Base-by-base conservation (phyloP, 73 alveolate genomes). In the Urostyla sp. region DNA sequence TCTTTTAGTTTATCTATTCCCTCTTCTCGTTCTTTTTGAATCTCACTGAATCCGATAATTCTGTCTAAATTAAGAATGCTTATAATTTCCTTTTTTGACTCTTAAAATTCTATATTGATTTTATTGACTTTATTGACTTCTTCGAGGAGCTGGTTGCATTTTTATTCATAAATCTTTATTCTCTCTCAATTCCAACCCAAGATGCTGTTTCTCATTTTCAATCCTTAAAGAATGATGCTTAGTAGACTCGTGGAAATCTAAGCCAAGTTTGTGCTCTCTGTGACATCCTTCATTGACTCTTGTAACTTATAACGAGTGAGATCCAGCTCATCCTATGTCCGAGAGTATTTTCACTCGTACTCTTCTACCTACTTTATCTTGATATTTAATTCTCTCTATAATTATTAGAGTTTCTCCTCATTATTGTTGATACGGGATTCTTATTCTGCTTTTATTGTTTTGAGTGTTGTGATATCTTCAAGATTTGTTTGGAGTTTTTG, bases 31-130 rank as follows among this genome's bases (percentile, higher is more conserved):
- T 83, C 91, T 34, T 50, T 72, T 38, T 51, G 43, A 1, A 83
- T 72, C 53, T 83, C 91, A 1, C 73, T 81, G 46, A 72, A 54
- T 13, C 91, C 91, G 8, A 83, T n/a, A n/a, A n/a, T n/a, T n/a
- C n/a, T n/a, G n/a, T n/a, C n/a, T n/a, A n/a, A n/a, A n/a, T n/a
- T n/a, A n/a, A n/a, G n/a, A n/a, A n/a, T n/a, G n/a, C n/a, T n/a
- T n/a, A n/a, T 50, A 15, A 57, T 59, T 48, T 85, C 63, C 44
- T 73, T 21, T 61, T 85, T 75, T 0, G 53, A 21, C 66, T 56
- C 67, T 35, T 83, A 60, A 52, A n/a, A 55, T 1, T 55, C 75
- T 28, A 45, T 54, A 57, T n/a, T n/a, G n/a, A n/a, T n/a, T n/a
- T n/a, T n/a, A n/a, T 35, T 43, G n/a, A 51, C 24, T 54, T 83